Base-by-base conservation (phyloP, 768 basidiomycete genomes). In the Naganishia friedmannii region DNA sequence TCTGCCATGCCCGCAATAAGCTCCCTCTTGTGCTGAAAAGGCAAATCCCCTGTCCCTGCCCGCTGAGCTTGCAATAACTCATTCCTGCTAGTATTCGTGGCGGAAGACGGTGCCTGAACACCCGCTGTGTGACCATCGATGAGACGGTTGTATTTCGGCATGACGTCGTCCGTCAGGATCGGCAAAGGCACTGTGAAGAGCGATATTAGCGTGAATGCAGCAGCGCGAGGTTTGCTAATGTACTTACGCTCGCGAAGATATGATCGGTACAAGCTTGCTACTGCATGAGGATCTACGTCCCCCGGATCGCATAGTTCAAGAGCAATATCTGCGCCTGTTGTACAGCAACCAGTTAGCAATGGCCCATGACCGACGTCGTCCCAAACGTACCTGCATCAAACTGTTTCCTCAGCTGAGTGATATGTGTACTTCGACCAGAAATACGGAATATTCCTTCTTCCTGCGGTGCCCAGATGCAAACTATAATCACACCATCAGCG, bases 271-370 rank as follows among this genome's bases (percentile, higher is more conserved):
- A 95, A 83, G 29, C 91, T 91, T 23, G 93, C 88, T 8, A 97
- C 93, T 0, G 92, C 91, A 79, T 97, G 93, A 56, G 94, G 94
- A 77, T 97, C 94, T 42, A 97, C 82, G 76, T 97, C 93, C 9
- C 90, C 87, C 29, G 92, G 93, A 60, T 86, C 85, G 72, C 88
- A 90, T 72, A 87, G 86, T 48, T 84, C 82, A 82, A 97, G 86
- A 77, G 93, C 89, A 75, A 89, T 92, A 82, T 97, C 94, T 65
- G 89, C 90, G 69, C 93, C 92, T 89, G 75, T 48, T 26, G 57
- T 48, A 46, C 68, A 23, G 69, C 66, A 45, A 69, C 4, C 54
- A 56, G 53, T 51, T 68, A 55, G 31, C 53, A 45, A 53, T 26
- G 23, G 21, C 21, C 48, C 3, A 13, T n/a, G 6, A 51, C 48